Conservation (phyloP, 2,329 filamentous ascomycete species). For the Cephalotrichum gorgonifer region DNA sequence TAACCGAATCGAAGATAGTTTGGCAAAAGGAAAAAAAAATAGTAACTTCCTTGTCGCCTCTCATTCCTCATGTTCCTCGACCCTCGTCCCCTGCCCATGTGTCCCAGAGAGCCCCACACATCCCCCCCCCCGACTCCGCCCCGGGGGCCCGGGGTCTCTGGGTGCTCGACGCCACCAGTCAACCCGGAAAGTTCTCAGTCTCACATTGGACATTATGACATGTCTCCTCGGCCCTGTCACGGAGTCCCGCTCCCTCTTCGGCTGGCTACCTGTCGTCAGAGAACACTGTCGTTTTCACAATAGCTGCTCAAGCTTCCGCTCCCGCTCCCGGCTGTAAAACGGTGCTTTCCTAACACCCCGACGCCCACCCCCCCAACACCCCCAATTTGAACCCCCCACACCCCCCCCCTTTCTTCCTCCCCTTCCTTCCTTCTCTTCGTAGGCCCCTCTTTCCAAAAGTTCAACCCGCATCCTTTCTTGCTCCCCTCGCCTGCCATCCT, state of each 20-base stretch:
- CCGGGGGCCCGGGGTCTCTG: neutral
- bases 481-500: neutral
- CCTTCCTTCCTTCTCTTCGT: too few relatives aligned
- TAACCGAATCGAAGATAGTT: neutral
- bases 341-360: neutral
- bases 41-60: neutral
- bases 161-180: conserved; percentile 3
- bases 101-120: conserved; percentile 1
- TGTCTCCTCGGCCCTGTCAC: conserved; percentile 5
- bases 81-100: neutral
- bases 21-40: too few relatives aligned
- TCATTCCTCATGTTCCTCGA: neutral
- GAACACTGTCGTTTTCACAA: neutral
- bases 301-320: neutral
- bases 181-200: conserved; percentile 1
- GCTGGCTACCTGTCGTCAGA: conserved; percentile 1
- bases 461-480: neutral
- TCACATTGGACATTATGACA: conserved; percentile 5
- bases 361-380: too few relatives aligned
- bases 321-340: neutral
- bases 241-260: neutral
- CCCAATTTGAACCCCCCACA: too few relatives aligned
- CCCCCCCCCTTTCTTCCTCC: too few relatives aligned
- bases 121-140: conserved; percentile 1
- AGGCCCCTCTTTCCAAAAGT: too few relatives aligned